Conservation (phyloP, 768 basidiomycete genomes). For the Leccinum uliginosum region DNA sequence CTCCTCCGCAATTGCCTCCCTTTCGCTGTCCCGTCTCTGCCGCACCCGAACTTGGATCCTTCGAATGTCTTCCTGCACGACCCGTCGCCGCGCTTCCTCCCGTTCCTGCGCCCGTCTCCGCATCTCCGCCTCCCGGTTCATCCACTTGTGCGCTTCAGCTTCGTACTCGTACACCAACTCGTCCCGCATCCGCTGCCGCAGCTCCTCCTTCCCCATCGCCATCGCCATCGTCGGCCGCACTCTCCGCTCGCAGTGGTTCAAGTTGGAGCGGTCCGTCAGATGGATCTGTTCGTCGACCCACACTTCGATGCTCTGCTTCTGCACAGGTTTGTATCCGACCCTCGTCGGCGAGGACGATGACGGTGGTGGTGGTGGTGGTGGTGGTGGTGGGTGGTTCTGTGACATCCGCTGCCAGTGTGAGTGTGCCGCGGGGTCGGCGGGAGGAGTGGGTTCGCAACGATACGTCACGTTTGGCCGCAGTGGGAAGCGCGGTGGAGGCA, state of each 20-base stretch:
- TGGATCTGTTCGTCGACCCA: slow-evolving; percentile 61
- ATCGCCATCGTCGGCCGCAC: neutral
- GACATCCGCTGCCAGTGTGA: slow-evolving; percentile 29
- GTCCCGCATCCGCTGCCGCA: slow-evolving; percentile 44
- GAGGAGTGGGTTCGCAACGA: slow-evolving; percentile 11
- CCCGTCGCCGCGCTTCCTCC: slow-evolving; percentile 38
- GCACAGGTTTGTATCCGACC: slow-evolving; percentile 40
- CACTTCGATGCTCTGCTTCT: slow-evolving; percentile 50
- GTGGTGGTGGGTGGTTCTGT: slow-evolving; percentile 23
- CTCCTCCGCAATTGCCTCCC: slow-evolving; percentile 45
- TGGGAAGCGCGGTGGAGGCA: slow-evolving; percentile 21
- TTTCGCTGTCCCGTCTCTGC: slow-evolving; percentile 47
- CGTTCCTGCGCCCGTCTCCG: slow-evolving; percentile 42
- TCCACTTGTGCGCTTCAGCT: slow-evolving; percentile 49
- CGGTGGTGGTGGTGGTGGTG: neutral
- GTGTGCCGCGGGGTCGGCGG: slow-evolving; percentile 10
- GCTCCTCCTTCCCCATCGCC: slow-evolving; percentile 26
- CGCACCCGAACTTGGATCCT: slow-evolving; percentile 51
- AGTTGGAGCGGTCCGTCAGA: slow-evolving; percentile 27
- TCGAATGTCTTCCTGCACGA: slow-evolving; percentile 51
- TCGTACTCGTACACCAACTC: slow-evolving; percentile 50
- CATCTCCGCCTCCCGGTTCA: slow-evolving; percentile 45
- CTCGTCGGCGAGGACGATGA: slow-evolving; percentile 19
- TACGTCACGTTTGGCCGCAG: slow-evolving; percentile 15
- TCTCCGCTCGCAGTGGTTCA: slow-evolving; percentile 19